Percentiles rank a stretch among this genome's conserved stretches.
Evolutionary conservation across 2,329 filamentous ascomycete species (phyloP).

Genomic region (Geosmithia flava): DNA sequence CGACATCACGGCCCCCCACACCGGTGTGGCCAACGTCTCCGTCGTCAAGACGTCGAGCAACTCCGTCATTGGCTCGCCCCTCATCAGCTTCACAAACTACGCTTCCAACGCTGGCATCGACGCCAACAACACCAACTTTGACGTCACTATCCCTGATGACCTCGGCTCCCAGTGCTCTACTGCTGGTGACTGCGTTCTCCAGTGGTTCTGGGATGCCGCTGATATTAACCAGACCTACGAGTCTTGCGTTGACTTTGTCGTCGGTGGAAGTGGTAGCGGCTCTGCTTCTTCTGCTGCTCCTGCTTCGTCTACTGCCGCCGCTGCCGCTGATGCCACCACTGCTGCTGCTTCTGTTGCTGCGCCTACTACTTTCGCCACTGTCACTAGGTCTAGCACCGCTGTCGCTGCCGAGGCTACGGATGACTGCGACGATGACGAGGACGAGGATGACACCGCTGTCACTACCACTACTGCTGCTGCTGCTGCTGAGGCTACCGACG

Average conservation of each 20-base stretch:
- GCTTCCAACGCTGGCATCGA: constrained; percentile 29
- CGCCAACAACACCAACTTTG: constrained; percentile 36
- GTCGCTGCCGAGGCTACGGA: background rate
- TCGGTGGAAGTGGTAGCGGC: constrained; percentile 1
- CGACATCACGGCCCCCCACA: constrained; percentile 29
- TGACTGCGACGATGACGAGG: background rate
- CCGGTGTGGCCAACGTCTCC: constrained; percentile 39
- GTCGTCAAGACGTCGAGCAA: constrained; percentile 41
- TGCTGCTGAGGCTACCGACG: too few species aligned
- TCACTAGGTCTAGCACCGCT: background rate
- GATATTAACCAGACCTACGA: constrained; percentile 49
- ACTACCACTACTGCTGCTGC: too few species aligned
- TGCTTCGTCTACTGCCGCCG: too few species aligned
- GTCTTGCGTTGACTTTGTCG: constrained; percentile 45
- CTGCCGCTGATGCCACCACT: background rate
- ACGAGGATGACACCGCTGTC: too few species aligned
- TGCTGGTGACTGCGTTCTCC: constrained; percentile 38
- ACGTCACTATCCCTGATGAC: constrained; percentile 38
- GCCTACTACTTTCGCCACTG: background rate
- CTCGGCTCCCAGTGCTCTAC: constrained; percentile 31
- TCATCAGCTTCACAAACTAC: constrained; percentile 27
- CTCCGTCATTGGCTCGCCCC: constrained; percentile 34
- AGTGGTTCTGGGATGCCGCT: constrained; percentile 50
- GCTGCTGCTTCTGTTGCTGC: background rate
- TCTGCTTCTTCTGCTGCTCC: constrained; percentile 3